Evolutionary conservation across 805 yeast species (phyloP).

Genomic region (Saccharomycopsis sp.): DNA sequence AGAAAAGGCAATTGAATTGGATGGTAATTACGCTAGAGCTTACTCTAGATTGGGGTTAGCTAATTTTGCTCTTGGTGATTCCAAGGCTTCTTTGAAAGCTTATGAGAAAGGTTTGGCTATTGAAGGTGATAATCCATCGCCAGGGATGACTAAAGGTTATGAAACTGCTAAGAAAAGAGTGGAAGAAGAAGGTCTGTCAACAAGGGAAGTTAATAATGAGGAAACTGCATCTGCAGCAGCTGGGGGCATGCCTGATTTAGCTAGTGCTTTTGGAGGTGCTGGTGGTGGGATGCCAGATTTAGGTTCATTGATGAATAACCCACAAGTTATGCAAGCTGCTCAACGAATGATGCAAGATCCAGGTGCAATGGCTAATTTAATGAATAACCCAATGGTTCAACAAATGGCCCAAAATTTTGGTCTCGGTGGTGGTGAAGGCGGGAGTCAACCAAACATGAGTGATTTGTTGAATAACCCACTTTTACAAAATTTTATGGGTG

Average conservation of each 20-base stretch:
- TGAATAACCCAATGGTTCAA: constrained; percentile 74
- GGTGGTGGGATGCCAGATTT: constrained; percentile 70
- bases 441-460: constrained; percentile 45
- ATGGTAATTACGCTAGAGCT: constrained; percentile 82
- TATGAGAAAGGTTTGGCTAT: constrained; percentile 80
- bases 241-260: constrained; percentile 64
- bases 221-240: constrained; percentile 26
- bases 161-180: constrained; percentile 89
- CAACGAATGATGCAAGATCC: constrained; percentile 86
- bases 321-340: constrained; percentile 87
- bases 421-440: constrained; percentile 48
- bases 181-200: constrained; percentile 55
- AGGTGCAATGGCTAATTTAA: constrained; percentile 58
- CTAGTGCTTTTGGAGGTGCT: constrained; percentile 52
- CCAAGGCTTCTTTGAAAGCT: constrained; percentile 83
- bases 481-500: constrained; percentile 64
- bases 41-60: constrained; percentile 95
- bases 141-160: constrained; percentile 86
- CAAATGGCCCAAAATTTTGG: constrained; percentile 79
- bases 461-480: constrained; percentile 79
- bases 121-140: constrained; percentile 80
- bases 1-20: constrained; percentile 65
- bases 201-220: constrained; percentile 26
- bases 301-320: constrained; percentile 72
- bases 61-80: constrained; percentile 87